These are phyloP conservation scores for Clarkia xantiana DNA, from an alignment of 345 rosid genomes.

Conservation along the genomic window DNA sequence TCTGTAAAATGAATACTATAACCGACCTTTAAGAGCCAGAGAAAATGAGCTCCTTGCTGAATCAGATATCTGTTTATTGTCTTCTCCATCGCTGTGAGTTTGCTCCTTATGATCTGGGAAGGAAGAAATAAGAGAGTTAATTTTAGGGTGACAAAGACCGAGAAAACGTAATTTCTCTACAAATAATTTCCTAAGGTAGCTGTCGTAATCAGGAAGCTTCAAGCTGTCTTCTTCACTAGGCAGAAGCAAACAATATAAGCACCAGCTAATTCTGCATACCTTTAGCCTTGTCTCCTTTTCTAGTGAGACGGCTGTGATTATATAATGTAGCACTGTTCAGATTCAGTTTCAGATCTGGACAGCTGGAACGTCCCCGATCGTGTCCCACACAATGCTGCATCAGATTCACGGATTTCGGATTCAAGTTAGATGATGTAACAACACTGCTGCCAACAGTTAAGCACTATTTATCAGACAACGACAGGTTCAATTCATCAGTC, in stretches of 20 bases:
- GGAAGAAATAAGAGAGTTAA: slow-evolving; percentile 18
- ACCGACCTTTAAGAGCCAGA: slow-evolving; percentile 65
- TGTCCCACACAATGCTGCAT: slow-evolving; percentile 51
- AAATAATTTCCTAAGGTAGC: slow-evolving; percentile 1
- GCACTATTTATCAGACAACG: not conserved
- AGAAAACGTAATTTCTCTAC: slow-evolving; percentile 3
- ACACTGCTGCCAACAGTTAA: not conserved
- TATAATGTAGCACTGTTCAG: slow-evolving; percentile 15
- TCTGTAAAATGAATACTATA: not conserved
- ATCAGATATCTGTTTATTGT: slow-evolving; percentile 32
- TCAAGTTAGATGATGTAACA: not conserved
- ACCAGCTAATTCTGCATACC: slow-evolving; percentile 17
- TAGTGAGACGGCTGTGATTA: slow-evolving; percentile 35
- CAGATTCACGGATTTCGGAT: slow-evolving; percentile 4
- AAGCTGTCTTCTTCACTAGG: slow-evolving; percentile 5
- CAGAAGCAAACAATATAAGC: slow-evolving; percentile 10
- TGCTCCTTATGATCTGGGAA: slow-evolving; percentile 40
- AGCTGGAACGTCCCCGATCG: slow-evolving; percentile 42
- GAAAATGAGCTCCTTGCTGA: slow-evolving; percentile 87
- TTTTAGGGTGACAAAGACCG: slow-evolving; percentile 6
- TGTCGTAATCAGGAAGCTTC: slow-evolving; percentile 6
- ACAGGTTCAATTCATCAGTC: too few relatives aligned
- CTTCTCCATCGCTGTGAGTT: slow-evolving; percentile 25
- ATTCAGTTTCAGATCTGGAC: slow-evolving; percentile 69
- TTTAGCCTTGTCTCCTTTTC: slow-evolving; percentile 46